Conservation (phyloP, 768 basidiomycete species). For the Xerocomellus dryophilus region DNA sequence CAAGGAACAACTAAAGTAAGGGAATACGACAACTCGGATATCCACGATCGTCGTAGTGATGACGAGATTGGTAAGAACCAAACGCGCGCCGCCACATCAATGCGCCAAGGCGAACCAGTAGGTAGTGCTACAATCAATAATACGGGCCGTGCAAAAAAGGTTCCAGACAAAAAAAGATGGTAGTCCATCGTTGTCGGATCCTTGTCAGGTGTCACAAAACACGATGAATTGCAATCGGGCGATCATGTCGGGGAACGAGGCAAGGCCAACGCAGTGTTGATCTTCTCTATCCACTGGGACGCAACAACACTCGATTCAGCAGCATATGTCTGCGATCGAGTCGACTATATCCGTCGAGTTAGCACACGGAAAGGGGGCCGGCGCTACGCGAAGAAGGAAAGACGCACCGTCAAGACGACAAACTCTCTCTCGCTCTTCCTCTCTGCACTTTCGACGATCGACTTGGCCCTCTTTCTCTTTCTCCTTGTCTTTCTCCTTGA, state of each 20-base stretch:
- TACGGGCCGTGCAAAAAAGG: background rate
- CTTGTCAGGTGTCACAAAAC: background rate
- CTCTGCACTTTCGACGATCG: slow-evolving; percentile 45
- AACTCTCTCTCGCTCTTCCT: slow-evolving; percentile 58
- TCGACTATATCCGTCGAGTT: slow-evolving; percentile 33
- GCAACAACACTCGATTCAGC: slow-evolving; percentile 35
- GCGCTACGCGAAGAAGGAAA: background rate
- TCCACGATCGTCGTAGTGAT: background rate
- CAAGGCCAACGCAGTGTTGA: slow-evolving; percentile 33
- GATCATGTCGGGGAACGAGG: slow-evolving; percentile 8
- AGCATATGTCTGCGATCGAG: slow-evolving; percentile 46
- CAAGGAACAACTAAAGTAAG: background rate
- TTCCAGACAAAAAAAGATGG: background rate
- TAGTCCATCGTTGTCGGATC: background rate
- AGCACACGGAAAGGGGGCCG: background rate
- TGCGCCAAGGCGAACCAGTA: background rate
- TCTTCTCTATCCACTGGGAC: slow-evolving; percentile 40
- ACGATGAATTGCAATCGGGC: background rate
- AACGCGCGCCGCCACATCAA: background rate
- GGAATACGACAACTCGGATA: background rate
- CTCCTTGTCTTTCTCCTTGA: slow-evolving; percentile 37
- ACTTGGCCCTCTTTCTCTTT: slow-evolving; percentile 45
- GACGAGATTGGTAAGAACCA: too few relatives aligned
- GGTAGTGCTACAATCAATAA: slow-evolving; percentile 2
- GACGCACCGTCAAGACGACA: slow-evolving; percentile 56